Evolutionary conservation across 495 filamentous ascomycete species (phyloP).

Genomic region (Aspergillus nanangensis): DNA sequence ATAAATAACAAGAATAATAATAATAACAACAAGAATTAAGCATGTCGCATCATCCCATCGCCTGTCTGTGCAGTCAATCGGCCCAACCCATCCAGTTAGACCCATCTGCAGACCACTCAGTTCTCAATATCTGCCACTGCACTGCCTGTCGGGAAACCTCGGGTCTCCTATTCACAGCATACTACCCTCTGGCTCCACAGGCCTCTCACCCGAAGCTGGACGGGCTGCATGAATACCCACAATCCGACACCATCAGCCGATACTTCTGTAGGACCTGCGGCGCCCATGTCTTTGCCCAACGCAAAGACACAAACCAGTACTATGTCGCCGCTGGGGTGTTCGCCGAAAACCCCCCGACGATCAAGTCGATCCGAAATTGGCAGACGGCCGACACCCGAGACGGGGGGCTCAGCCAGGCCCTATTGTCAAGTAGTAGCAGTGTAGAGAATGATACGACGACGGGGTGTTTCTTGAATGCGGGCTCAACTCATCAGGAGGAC

Average conservation of each 20-base stretch:
- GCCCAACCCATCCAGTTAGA: slow-evolving; percentile 38
- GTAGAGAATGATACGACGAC: slow-evolving; percentile 4
- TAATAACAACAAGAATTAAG: not conserved
- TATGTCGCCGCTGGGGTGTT: slow-evolving; percentile 42
- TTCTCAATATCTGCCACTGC: slow-evolving; percentile 61
- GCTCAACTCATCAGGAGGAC: slow-evolving; percentile 16
- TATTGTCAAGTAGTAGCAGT: slow-evolving; percentile 22
- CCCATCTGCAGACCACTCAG: slow-evolving; percentile 18
- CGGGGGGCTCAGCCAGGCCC: slow-evolving; percentile 52
- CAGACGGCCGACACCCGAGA: slow-evolving; percentile 49
- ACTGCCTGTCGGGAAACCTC: slow-evolving; percentile 53
- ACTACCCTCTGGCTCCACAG: slow-evolving; percentile 35
- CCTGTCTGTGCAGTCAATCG: slow-evolving; percentile 55
- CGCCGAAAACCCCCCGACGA: slow-evolving; percentile 26
- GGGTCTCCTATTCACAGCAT: slow-evolving; percentile 54
- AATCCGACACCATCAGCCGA: slow-evolving; percentile 45
- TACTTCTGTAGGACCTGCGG: slow-evolving; percentile 69
- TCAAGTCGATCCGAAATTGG: slow-evolving; percentile 41
- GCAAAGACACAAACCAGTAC: slow-evolving; percentile 26
- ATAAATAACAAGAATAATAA: no score
- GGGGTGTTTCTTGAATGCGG: slow-evolving; percentile 15
- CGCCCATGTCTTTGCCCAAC: slow-evolving; percentile 51
- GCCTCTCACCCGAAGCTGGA: slow-evolving; percentile 29
- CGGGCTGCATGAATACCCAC: slow-evolving; percentile 43
- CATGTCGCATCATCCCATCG: slow-evolving; percentile 24